phyloP scores from a whole-genome alignment of 1,139 yeast genomes.

The Suhomyces yuchorum region DNA sequence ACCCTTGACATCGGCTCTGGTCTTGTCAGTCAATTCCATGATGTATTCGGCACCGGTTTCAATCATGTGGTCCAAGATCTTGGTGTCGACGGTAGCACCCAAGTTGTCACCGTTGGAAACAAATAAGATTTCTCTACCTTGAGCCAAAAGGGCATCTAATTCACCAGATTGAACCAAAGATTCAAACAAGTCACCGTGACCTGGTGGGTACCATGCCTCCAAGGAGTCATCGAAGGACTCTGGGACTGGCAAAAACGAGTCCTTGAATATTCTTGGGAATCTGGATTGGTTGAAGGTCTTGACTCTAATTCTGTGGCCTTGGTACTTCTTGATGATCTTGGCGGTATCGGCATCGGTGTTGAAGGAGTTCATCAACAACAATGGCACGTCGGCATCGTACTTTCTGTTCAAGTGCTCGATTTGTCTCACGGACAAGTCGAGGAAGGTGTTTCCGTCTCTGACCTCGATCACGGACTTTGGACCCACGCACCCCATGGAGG shows the following conservation, averaged over 20 bases:
- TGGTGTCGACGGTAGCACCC: conserved; percentile 96
- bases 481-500: conserved; percentile 99
- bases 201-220: conserved; percentile 97
- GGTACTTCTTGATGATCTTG: conserved; percentile 92
- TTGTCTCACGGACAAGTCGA: conserved; percentile 94
- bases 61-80: conserved; percentile 89
- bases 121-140: conserved; percentile 92
- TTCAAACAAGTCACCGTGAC: conserved; percentile 97
- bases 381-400: conserved; percentile 91
- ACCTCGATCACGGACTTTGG: conserved; percentile 98
- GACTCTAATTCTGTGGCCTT: conserved; percentile 94
- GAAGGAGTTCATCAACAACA: conserved; percentile 96
- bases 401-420: conserved; percentile 92
- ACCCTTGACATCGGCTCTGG: conserved; percentile 99
- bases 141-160: conserved; percentile 83
- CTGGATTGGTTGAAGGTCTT: conserved; percentile 96
- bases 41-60: conserved; percentile 91
- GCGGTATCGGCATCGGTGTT: conserved; percentile 97
- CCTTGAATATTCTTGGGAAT: conserved; percentile 93
- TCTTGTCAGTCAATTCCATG: conserved; percentile 98
- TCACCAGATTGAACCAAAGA: conserved; percentile 88
- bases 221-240: conserved; percentile 69
- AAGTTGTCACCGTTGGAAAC: conserved; percentile 98
- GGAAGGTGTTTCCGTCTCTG: conserved; percentile 95
- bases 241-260: conserved; percentile 93